These are phyloP conservation scores for Pterocarpus santalinus DNA, from an alignment of 306 rosid genomes.

Conservation along the genomic window DNA sequence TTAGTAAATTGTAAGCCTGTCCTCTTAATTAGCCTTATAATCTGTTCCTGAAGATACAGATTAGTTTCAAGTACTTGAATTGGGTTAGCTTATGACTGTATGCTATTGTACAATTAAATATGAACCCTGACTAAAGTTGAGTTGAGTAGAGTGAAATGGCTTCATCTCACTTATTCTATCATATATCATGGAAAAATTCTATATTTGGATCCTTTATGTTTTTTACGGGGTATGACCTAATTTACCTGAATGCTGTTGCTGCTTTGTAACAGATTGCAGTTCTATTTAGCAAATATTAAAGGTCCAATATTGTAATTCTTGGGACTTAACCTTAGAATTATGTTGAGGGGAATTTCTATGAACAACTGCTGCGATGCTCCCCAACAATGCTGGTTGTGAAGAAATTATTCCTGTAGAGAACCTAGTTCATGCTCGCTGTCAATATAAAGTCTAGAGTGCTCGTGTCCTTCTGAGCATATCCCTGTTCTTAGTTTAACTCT, in stretches of 20 bases:
- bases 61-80: slow-evolving; percentile 2
- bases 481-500: slow-evolving; percentile 9
- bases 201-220: not conserved
- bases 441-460: slow-evolving; percentile 24
- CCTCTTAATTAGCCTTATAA: slow-evolving; percentile 4
- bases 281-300: slow-evolving; percentile 11
- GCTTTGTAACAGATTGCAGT: slow-evolving; percentile 10
- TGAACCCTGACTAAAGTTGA: not conserved
- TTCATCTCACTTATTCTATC: slow-evolving; percentile 30
- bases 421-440: slow-evolving; percentile 31
- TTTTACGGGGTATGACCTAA: not conserved
- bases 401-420: not conserved
- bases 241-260: slow-evolving; percentile 10
- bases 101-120: slow-evolving; percentile 12
- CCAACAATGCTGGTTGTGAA: not conserved
- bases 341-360: slow-evolving; percentile 9
- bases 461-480: slow-evolving; percentile 16
- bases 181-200: slow-evolving; percentile 10
- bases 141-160: slow-evolving; percentile 9
- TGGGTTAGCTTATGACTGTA: not conserved
- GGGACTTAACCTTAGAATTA: slow-evolving; percentile 18
- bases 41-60: not conserved
- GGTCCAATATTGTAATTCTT: not conserved
- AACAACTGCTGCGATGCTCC: slow-evolving; percentile 8
- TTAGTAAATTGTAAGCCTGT: not conserved